Percentiles rank a stretch among this genome's conserved stretches.
Evolutionary conservation across 192 early-diverging fungal genomes (phyloP).

Genomic region (Paraglomus brasilianum): DNA sequence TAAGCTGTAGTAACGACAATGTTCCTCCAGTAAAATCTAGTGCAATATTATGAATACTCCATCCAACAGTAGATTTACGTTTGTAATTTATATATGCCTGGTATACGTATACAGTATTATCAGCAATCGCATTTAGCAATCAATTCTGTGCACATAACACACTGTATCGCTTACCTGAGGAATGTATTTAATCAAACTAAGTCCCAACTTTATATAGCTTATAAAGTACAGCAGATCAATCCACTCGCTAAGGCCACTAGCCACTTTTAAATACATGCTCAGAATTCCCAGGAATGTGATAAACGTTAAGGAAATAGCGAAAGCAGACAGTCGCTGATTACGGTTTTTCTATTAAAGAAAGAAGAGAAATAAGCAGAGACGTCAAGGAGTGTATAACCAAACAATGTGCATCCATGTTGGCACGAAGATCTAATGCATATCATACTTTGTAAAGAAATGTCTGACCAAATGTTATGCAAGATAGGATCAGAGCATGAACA

Average conservation of each 20-base stretch:
- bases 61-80: constrained; percentile 80
- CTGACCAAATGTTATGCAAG: constrained; percentile 60
- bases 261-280: constrained; percentile 32
- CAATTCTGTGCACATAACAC: background rate
- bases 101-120: constrained; percentile 32
- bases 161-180: constrained; percentile 54
- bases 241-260: constrained; percentile 34
- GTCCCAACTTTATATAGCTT: constrained; percentile 73
- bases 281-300: constrained; percentile 37
- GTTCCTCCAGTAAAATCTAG: constrained; percentile 81
- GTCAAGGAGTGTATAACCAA: too few species aligned
- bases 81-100: constrained; percentile 69
- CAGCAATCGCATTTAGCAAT: background rate
- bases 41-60: constrained; percentile 83
- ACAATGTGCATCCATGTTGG: background rate
- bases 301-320: constrained; percentile 41
- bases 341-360: constrained; percentile 38
- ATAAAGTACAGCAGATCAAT: constrained; percentile 73
- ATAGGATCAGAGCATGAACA: constrained; percentile 74
- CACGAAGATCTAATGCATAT: background rate
- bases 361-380: background rate
- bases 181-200: constrained; percentile 79
- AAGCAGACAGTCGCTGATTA: constrained; percentile 45
- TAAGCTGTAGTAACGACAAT: constrained; percentile 71
- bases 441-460: constrained; percentile 66